Base-by-base conservation (phyloP, 352 stramenopile genomes). In the Globisporangium polare region DNA sequence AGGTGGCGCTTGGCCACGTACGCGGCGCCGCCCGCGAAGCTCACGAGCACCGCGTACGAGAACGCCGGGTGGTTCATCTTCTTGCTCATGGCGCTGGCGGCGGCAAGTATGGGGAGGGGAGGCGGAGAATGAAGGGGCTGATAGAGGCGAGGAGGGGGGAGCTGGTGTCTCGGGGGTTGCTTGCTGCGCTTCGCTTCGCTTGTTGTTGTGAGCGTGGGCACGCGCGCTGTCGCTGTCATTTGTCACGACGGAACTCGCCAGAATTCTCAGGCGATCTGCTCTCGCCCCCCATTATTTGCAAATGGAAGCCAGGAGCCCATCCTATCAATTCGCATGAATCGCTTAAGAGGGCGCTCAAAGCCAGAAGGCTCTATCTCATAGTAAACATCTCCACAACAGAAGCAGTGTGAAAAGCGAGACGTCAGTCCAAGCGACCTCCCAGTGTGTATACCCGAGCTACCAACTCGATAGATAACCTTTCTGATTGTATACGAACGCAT, bases 31-130 rank as follows among this genome's bases (percentile, higher is more conserved):
- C 83, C 83, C 2, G 78, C 76, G 45, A 90, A 54, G 50, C 74
- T 86, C 58, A 85, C 67, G 53, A 92, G 71, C 10, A 82, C 77
- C 13, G 83, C 83, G 60, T 81, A 92, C 64, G 80, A 77, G 66
- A 90, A 92, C 55, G 81, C 83, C 53, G 84, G 83, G 61, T 92
- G 83, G 50, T 59, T 56, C 31, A 39, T 12, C 18, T 53, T 54
- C 49, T 71, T 74, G 61, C 61, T 63, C 73, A 78, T 80, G 33
- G 9, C 15, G 46, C 17, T 57, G n/a, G n/a, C 15, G 49, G 47
- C 29, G 29, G 29, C 8, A 9, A 33, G 29, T 33, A 12, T 43
- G 37, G 41, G 20, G 7, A 13, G 8, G 2, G 18, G 15, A 13
- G 9, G 33, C 15, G 9, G 33, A 39, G 33, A 15, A 39, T 12